Percentiles rank a stretch among this genome's conserved stretches.
phyloP scores from a whole-genome alignment of 2,329 filamentous ascomycete species.

The Nemania sp. region DNA sequence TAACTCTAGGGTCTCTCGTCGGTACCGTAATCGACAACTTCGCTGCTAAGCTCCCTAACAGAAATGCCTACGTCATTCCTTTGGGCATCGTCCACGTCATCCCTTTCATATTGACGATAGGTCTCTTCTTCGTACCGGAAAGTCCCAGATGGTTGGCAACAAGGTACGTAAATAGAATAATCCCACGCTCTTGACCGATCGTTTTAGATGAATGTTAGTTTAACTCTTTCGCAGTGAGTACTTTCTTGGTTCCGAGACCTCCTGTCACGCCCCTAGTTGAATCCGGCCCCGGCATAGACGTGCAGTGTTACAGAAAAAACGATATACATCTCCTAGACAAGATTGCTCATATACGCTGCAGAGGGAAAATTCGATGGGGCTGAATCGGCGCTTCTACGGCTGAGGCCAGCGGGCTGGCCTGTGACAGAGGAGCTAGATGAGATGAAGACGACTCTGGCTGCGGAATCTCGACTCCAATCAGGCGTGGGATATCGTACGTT shows the following conservation, averaged over 20 bases:
- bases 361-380: conserved; percentile 39
- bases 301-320: background rate
- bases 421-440: conserved; percentile 44
- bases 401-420: conserved; percentile 41
- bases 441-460: conserved; percentile 45
- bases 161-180: no score
- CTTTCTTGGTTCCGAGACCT: background rate
- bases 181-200: no score
- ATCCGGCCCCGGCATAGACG: background rate
- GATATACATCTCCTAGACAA: background rate
- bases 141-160: conserved; percentile 48
- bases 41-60: conserved; percentile 33
- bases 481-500: conserved; percentile 50
- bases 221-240: background rate
- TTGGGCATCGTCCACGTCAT: conserved; percentile 42
- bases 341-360: conserved; percentile 2
- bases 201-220: background rate
- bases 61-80: conserved; percentile 37
- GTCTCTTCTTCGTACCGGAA: conserved; percentile 47
- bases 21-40: conserved; percentile 58
- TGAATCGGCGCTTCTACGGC: conserved; percentile 41
- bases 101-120: conserved; percentile 43
- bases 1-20: conserved; percentile 50
- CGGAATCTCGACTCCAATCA: conserved; percentile 40
- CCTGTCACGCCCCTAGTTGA: background rate